Evolutionary conservation across 2,329 filamentous ascomycete genomes (phyloP).

Genomic region (Lecanosticta acicola): DNA sequence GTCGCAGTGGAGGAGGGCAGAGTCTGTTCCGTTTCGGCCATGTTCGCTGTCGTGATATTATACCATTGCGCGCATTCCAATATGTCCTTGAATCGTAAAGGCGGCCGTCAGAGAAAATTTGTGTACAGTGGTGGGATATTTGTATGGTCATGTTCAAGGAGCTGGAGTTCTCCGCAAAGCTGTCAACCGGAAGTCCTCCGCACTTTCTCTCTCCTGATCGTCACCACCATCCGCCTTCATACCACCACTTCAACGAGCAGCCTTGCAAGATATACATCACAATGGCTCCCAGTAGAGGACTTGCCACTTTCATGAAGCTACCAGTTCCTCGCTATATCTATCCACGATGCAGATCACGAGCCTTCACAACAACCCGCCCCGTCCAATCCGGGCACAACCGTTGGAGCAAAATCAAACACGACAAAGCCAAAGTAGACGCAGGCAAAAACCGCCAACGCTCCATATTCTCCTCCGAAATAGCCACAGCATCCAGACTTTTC

Average conservation of each 20-base stretch:
- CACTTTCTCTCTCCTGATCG: neutral
- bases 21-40: constrained; percentile 17
- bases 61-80: constrained; percentile 8
- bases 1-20: constrained; percentile 7
- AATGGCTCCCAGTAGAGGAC: constrained; percentile 33
- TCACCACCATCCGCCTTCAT: neutral
- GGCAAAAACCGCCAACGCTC: constrained; percentile 69
- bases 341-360: constrained; percentile 15
- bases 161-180: too few relatives aligned
- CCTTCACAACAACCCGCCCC: constrained; percentile 17
- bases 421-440: constrained; percentile 80
- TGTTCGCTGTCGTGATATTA: constrained; percentile 6
- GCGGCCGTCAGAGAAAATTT: neutral
- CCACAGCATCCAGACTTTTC: constrained; percentile 70
- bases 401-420: constrained; percentile 95
- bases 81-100: neutral
- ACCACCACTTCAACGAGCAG: neutral
- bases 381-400: constrained; percentile 69
- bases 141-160: neutral
- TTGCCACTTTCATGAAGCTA: constrained; percentile 2
- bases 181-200: neutral
- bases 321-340: constrained; percentile 4
- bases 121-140: neutral
- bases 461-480: constrained; percentile 65
- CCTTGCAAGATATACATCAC: constrained; percentile 3